Evolutionary conservation across 768 basidiomycete species (phyloP), one percentile per base, ranked within the genome.

Genomic region (Hirschioporus abietinus): DNA sequence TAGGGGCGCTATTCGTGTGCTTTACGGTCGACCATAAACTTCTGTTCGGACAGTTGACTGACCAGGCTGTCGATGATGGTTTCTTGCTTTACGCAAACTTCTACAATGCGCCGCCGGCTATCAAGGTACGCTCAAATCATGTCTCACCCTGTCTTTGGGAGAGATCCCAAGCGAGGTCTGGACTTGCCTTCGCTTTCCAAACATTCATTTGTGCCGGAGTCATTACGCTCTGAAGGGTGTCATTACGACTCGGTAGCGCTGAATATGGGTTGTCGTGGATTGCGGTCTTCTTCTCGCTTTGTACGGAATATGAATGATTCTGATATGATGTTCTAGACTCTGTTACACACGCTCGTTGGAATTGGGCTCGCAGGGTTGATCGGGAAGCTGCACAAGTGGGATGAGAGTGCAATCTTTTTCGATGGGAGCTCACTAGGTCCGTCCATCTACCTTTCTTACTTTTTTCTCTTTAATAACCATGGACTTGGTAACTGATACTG

Each of bases 351-450:
- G 35, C 88, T 96, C 77, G 84, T 93, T 60, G 90, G 86, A 20
- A 82, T 95, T 20, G 92, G 93, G 12, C 75, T 97, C 36, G 71
- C 89, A 26, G 90, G 89, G 10, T 81, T 95, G 63, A 71, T 95
- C 10, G 83, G 85, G 61, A 98, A 97, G 76, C 80, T 97, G 66
- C 83, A 91, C 76, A 85, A 82, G 68, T 97, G 95, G 93, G 88
- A 89, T 73, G 95, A 97, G 72, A 93, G 91, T 70, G 96, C 96
- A 8, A 84, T 96, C 79, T 95, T 93, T 81, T 98, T 98, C 76
- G 96, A 98, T 76, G 96, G 96, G 24, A 88, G 90, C 25, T 88
- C 87, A 70, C 77, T 96, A 67, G 93, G 95, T 95, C 70, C 71
- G 86, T 81, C 17, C 35, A 18, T 18, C n/a, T 58, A 66, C 42